These are phyloP conservation scores for Scorias spongiosa DNA, from an alignment of 2,329 filamentous ascomycete species.

Conservation along the genomic window DNA sequence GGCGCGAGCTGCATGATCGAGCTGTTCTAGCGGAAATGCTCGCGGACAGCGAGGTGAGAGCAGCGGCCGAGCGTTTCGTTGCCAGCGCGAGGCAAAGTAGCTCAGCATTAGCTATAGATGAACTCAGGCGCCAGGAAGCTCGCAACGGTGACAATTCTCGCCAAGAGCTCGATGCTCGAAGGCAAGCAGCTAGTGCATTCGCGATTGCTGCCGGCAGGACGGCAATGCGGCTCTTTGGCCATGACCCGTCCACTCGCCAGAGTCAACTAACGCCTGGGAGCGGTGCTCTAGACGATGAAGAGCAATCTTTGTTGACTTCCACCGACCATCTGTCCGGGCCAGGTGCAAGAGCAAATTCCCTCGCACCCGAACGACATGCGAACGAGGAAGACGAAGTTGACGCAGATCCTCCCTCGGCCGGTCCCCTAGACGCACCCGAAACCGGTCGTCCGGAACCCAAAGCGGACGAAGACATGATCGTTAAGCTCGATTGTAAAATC, in stretches of 20 bases:
- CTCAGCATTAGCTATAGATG: background rate
- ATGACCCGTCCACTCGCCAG: slow-evolving; percentile 3
- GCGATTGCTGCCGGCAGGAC: slow-evolving; percentile 9
- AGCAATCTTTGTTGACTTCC: background rate
- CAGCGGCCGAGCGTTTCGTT: background rate
- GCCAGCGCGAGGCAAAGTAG: background rate
- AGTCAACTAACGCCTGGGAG: background rate
- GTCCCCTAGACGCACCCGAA: slow-evolving; percentile 27
- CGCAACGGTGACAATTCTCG: slow-evolving; percentile 15
- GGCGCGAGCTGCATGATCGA: slow-evolving; percentile 9
- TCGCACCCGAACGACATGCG: background rate
- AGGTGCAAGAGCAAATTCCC: background rate
- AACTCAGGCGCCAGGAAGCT: slow-evolving; percentile 7
- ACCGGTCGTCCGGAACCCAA: slow-evolving; percentile 32
- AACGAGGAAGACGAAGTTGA: slow-evolving; percentile 8
- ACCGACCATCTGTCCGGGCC: background rate
- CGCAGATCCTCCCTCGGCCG: slow-evolving; percentile 4
- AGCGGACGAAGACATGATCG: slow-evolving; percentile 33
- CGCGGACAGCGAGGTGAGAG: slow-evolving; percentile 3
- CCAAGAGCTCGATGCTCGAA: slow-evolving; percentile 13
- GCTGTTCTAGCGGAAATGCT: slow-evolving; percentile 12
- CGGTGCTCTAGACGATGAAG: background rate
- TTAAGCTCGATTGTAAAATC: slow-evolving; percentile 36
- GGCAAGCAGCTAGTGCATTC: slow-evolving; percentile 12
- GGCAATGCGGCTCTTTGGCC: background rate